Evolutionary conservation across 371 early-diverging fungal genomes (phyloP).

Genomic region (Circinella minor): DNA sequence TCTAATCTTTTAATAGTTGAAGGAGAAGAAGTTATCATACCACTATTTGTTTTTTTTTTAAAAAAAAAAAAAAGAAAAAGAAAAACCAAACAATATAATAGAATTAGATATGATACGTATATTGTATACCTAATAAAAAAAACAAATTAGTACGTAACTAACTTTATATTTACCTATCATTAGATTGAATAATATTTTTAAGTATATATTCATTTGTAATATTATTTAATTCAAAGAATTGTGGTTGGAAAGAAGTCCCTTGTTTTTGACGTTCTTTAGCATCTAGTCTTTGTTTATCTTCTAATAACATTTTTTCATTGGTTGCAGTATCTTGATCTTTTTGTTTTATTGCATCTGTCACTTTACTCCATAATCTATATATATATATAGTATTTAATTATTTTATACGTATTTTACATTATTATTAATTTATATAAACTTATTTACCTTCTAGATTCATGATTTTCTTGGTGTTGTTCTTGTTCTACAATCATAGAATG

Average conservation of each 20-base stretch:
- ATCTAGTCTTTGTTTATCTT: conserved; percentile 79
- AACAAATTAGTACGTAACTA: no score
- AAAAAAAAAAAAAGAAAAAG: background rate
- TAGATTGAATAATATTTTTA: background rate
- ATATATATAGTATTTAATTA: no score
- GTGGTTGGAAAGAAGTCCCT: conserved; percentile 48
- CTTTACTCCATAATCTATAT: conserved; percentile 76
- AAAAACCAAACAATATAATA: no score
- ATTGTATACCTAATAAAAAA: no score
- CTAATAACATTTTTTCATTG: conserved; percentile 77
- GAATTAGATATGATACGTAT: no score
- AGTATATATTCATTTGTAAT: conserved; percentile 6
- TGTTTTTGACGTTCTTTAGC: conserved; percentile 63
- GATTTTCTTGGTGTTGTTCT: conserved; percentile 76
- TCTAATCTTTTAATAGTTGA: background rate
- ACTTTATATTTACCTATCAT: conserved; percentile 1
- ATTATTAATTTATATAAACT: background rate
- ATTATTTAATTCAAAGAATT: conserved; percentile 48
- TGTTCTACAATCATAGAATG: conserved; percentile 72
- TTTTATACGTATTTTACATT: background rate
- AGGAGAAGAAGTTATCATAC: background rate
- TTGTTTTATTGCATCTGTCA: conserved; percentile 71
- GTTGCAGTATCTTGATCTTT: conserved; percentile 81
- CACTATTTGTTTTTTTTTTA: background rate
- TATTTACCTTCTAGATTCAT: conserved; percentile 78